A percentile compares a stretch with the other conserved stretches of the same genome.
phyloP scores from a whole-genome alignment of 768 basidiomycete species.

The Tulasnella sp. region DNA sequence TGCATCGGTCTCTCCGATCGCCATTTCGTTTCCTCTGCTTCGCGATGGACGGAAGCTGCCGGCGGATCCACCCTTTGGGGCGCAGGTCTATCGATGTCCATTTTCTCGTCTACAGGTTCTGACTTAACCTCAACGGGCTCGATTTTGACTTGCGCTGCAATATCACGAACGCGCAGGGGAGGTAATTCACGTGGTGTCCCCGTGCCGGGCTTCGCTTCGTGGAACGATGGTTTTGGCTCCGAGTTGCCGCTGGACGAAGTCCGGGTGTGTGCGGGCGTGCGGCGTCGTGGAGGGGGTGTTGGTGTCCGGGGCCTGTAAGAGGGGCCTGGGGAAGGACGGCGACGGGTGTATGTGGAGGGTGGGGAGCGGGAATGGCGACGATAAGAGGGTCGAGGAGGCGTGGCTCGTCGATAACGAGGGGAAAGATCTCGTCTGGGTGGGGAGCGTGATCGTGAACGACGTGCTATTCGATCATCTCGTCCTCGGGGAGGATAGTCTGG shows the following conservation, averaged over 20 bases:
- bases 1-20: background rate
- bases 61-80: no score
- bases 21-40: background rate
- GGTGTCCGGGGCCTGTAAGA: background rate
- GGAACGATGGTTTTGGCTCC: no score
- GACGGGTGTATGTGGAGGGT: constrained; percentile 6
- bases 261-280: background rate
- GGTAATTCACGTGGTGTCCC: background rate
- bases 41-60: background rate
- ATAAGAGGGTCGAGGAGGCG: constrained; percentile 1
- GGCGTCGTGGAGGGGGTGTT: background rate
- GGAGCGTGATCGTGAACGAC: background rate
- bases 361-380: background rate
- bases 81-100: background rate
- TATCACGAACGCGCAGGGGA: background rate
- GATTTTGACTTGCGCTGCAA: background rate
- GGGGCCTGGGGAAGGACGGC: constrained; percentile 15
- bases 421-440: background rate
- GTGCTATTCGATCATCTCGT: background rate
- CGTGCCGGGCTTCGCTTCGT: no score
- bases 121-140: background rate
- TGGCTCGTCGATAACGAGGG: constrained; percentile 3
- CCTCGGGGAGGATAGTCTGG: no score
- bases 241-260: background rate
- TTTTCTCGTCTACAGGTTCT: background rate